Base-by-base conservation (phyloP, 2,329 filamentous ascomycete species). In the Penicillium hesseltinei region DNA sequence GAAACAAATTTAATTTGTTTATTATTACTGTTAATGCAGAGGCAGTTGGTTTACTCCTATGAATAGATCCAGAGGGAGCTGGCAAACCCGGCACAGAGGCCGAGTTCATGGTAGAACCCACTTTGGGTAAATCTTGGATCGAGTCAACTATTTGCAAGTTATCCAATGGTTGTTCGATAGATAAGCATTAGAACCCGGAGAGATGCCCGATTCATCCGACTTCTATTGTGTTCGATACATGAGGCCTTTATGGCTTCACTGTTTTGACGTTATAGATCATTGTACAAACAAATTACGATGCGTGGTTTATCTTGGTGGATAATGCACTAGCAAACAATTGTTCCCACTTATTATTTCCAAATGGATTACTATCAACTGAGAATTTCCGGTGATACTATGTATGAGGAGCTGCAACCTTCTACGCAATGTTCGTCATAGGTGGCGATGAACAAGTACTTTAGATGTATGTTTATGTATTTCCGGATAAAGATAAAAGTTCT, bases 71-170 rank as follows among this genome's bases (percentile, higher is more conserved):
- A 21, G 35, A 21, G 42, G 11, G 33, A 17, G 11, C 43, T 33
- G 49, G 36, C 35, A 53, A 35, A 31, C 35, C 29, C 54, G 54
- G 49, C 54, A 56, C 49, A 44, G 23, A 40, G 33, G 49, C 54
- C 54, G 54, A 53, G 35, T 56, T 53, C 42, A 40, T 45, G 15
- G 21, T 35, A 48, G 25, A 51, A 35, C 33, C 40, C 19, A 23
- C 19, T 47, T 36, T 40, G 10, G 23, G 25, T 23, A 25, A 38
- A 51, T 33, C 25, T 23, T 39, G 21, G 31, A 13, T 53, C 11
- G 19, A 39, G 11, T 11, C 35, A 39, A 52, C 25, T 35, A 21
- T 38, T 35, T 10, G 2, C 17, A 36, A 13, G 19, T 36, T 19
- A 27, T 21, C 5, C 25, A 33, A 25, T 47, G 9, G n/a, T 19